Percentiles rank a stretch among this genome's conserved stretches.
phyloP scores from a whole-genome alignment of 2,329 filamentous ascomycete species.

The Furcasterigmium sp. region DNA sequence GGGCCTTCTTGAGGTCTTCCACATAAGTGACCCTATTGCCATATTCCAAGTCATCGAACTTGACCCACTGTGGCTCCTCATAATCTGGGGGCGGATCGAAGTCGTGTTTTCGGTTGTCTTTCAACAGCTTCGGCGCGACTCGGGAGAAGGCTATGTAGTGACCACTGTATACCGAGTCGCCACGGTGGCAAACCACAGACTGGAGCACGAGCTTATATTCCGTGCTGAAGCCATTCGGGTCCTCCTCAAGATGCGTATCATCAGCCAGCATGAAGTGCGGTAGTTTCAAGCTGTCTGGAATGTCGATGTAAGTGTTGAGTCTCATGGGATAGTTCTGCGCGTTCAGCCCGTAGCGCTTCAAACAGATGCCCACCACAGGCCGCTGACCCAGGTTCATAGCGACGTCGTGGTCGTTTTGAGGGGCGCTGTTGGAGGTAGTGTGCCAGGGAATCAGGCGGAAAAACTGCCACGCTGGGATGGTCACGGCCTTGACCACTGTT shows the following conservation, averaged over 20 bases:
- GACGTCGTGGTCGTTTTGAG: slow-evolving; percentile 68
- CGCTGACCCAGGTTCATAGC: slow-evolving; percentile 82
- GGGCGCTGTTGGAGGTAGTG: slow-evolving; percentile 50
- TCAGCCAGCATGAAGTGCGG: slow-evolving; percentile 76
- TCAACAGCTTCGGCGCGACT: slow-evolving; percentile 59
- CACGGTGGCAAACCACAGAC: slow-evolving; percentile 88
- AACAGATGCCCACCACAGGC: slow-evolving; percentile 84
- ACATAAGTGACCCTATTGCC: slow-evolving; percentile 68
- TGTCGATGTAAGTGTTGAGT: slow-evolving; percentile 82
- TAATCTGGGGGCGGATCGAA: slow-evolving; percentile 59
- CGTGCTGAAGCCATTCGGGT: slow-evolving; percentile 62
- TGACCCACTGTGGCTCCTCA: slow-evolving; percentile 75
- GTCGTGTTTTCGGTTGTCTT: slow-evolving; percentile 51
- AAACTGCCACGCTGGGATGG: slow-evolving; percentile 97
- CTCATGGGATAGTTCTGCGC: slow-evolving; percentile 63
- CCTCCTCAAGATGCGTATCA: slow-evolving; percentile 57
- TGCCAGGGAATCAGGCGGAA: slow-evolving; percentile 95
- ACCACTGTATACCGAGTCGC: slow-evolving; percentile 77
- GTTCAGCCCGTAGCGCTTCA: slow-evolving; percentile 83
- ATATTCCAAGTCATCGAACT: slow-evolving; percentile 78
- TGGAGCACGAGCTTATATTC: slow-evolving; percentile 92
- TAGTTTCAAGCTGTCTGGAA: slow-evolving; percentile 73
- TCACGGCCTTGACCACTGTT: slow-evolving; percentile 68
- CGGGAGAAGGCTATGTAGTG: slow-evolving; percentile 88
- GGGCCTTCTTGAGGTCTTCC: slow-evolving; percentile 68